Conservation (phyloP, 2,329 filamentous ascomycete genomes). For the Elsinoe necatrix region DNA sequence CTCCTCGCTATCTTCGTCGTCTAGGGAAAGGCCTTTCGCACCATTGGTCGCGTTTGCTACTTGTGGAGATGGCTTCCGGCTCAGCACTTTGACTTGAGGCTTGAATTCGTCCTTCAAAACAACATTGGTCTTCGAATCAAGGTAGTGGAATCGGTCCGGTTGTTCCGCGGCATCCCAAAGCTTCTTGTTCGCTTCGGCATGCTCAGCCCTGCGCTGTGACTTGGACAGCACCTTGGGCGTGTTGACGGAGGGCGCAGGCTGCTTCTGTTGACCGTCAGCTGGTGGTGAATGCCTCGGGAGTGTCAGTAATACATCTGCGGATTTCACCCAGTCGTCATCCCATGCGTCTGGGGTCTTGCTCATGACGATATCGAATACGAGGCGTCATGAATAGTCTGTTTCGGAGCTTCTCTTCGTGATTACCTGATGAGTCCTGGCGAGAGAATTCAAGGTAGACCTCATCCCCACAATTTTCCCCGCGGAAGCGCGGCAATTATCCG, state of each 20-base stretch:
- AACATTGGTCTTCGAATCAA: conserved; percentile 55
- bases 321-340: conserved; percentile 83
- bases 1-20: conserved; percentile 58
- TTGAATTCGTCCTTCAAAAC: conserved; percentile 65
- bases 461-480: background rate
- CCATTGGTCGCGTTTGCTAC: conserved; percentile 45
- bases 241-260: conserved; percentile 27
- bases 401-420: background rate
- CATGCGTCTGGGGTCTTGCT: conserved; percentile 65
- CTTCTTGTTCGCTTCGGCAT: conserved; percentile 74
- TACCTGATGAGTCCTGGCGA: too few relatives aligned
- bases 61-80: conserved; percentile 62
- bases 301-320: conserved; percentile 54
- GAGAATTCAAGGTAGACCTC: too few relatives aligned
- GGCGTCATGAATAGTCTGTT: background rate
- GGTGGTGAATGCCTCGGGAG: background rate
- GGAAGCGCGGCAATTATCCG: background rate
- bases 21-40: conserved; percentile 38
- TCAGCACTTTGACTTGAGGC: conserved; percentile 73
- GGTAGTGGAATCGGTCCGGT: conserved; percentile 64
- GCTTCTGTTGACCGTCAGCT: conserved; percentile 31
- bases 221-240: conserved; percentile 52
- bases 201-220: conserved; percentile 68
- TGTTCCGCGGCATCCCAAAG: conserved; percentile 88
- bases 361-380: conserved; percentile 23